Evolutionary conservation across 371 early-diverging fungal species (phyloP).

Genomic region (Mortierella sp.): DNA sequence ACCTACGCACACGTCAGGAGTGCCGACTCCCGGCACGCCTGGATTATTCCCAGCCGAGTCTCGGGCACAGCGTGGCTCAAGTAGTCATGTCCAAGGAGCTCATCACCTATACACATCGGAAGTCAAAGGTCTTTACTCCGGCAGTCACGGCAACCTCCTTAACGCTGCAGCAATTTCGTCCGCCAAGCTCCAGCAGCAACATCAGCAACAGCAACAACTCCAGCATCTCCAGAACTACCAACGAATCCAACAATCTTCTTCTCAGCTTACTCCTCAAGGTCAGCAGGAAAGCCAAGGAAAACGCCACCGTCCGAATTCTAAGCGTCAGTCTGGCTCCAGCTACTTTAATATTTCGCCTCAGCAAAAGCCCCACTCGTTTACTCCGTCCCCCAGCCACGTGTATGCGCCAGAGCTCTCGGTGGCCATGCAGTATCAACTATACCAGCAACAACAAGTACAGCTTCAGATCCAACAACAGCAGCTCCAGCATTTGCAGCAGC

Average conservation of each 20-base stretch:
- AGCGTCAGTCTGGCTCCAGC: conserved; percentile 30
- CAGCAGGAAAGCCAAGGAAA: conserved; percentile 18
- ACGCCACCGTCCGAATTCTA: conserved; percentile 22
- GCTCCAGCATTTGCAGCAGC: conserved; percentile 36
- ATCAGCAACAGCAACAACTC: conserved; percentile 14
- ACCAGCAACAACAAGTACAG: conserved; percentile 49
- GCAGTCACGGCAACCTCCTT: conserved; percentile 11
- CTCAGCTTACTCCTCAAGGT: conserved; percentile 28
- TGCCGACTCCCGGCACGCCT: conserved; percentile 3
- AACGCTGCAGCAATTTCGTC: conserved; percentile 7
- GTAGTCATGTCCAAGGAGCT: background rate
- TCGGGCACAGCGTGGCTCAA: background rate
- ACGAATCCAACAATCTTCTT: conserved; percentile 17
- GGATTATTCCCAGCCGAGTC: background rate
- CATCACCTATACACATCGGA: background rate
- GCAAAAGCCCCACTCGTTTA: conserved; percentile 16
- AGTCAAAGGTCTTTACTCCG: background rate
- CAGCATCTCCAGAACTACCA: conserved; percentile 24
- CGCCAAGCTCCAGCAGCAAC: conserved; percentile 10
- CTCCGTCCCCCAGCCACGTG: background rate
- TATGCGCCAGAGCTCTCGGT: conserved; percentile 33
- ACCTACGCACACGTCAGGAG: background rate
- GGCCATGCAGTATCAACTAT: conserved; percentile 40
- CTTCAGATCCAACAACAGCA: conserved; percentile 42
- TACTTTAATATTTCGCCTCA: conserved; percentile 27